Evolutionary conservation across 441 rosid species (phyloP), one percentile per base, ranked within the genome.

Genomic region (Melastoma candidum): DNA sequence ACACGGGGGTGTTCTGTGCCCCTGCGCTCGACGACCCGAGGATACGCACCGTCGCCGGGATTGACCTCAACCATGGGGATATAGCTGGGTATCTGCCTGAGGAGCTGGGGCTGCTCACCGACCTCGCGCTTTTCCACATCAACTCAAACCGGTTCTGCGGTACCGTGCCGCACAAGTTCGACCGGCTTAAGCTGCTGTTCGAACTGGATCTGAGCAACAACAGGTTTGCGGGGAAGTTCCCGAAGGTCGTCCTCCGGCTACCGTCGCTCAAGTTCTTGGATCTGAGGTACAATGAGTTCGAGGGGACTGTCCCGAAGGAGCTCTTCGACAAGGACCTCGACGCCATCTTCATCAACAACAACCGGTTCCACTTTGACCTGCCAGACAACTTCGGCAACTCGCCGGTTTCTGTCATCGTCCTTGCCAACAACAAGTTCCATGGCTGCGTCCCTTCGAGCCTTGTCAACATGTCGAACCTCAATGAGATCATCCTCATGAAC

Each of bases 191-290:
- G 78, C 57, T 74, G 27, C 75, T 90, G 5, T 83, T 68, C 63
- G 98, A 90, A 78, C 77, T 92, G 71, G 98, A 87, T 82, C 87
- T 92, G 17, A 92, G 98, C 74, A 92, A 92, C 77, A 87, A 92
- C 53, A 64, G 96, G 4, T 83, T 92, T 57, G 96, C 96, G 24
- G 98, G 96, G 3, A 82, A 75, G 57, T 92, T 92, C 41, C 96
- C 96, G 0, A 54, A 22, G 32, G 87, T 92, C 17, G 83, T 87
- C 45, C 74, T 92, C 5, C 24, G 55, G 48, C 68, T 92, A 59
- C 96, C 94, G 11, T n/a, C 60, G 12, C 78, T 92, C 25, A 87
- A 83, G 53, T 87, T 85, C 69, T 72, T 92, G 74, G 98, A 92
- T 87, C 87, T 87, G 60, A 74, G 98, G 49, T 92, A 78, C 59